Conservation (phyloP, 1,139 yeast genomes). For the Lizanozyma gosingica region DNA sequence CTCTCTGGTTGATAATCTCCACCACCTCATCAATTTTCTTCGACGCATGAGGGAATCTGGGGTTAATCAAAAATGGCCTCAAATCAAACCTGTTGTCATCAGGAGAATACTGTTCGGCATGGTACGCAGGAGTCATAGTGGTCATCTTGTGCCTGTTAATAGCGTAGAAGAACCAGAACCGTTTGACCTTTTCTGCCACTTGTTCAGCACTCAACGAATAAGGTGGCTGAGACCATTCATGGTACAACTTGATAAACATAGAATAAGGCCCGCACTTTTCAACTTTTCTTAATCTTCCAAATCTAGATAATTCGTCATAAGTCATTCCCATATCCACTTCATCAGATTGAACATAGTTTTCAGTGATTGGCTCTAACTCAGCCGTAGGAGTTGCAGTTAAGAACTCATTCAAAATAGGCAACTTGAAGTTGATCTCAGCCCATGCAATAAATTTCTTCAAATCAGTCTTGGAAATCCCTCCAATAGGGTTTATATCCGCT, state of each 20-base stretch:
- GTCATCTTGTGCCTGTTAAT: conserved; percentile 96
- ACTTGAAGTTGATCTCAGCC: conserved; percentile 57
- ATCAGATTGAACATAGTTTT: conserved; percentile 86
- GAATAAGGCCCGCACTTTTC: conserved; percentile 95
- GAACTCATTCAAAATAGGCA: conserved; percentile 74
- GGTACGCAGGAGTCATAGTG: conserved; percentile 91
- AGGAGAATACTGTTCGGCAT: conserved; percentile 96
- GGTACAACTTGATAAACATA: conserved; percentile 82
- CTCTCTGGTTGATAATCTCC: conserved; percentile 34
- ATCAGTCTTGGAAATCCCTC: conserved; percentile 93
- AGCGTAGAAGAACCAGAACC: conserved; percentile 88
- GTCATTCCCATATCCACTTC: conserved; percentile 98
- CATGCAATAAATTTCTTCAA: conserved; percentile 76
- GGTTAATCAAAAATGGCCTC: conserved; percentile 86
- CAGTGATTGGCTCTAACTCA: conserved; percentile 92
- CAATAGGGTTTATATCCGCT: conserved; percentile 96
- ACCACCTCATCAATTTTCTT: conserved; percentile 79
- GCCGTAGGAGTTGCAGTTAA: conserved; percentile 94
- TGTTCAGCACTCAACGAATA: conserved; percentile 63
- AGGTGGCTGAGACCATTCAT: conserved; percentile 80
- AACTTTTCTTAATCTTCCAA: conserved; percentile 88
- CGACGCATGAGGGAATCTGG: conserved; percentile 86
- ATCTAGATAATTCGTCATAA: conserved; percentile 81
- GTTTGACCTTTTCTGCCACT: conserved; percentile 86
- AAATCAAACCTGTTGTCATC: conserved; percentile 95